These are phyloP conservation scores for Panicum hallii DNA, from an alignment of 202 grass and related monocot species.

Conservation along the genomic window DNA sequence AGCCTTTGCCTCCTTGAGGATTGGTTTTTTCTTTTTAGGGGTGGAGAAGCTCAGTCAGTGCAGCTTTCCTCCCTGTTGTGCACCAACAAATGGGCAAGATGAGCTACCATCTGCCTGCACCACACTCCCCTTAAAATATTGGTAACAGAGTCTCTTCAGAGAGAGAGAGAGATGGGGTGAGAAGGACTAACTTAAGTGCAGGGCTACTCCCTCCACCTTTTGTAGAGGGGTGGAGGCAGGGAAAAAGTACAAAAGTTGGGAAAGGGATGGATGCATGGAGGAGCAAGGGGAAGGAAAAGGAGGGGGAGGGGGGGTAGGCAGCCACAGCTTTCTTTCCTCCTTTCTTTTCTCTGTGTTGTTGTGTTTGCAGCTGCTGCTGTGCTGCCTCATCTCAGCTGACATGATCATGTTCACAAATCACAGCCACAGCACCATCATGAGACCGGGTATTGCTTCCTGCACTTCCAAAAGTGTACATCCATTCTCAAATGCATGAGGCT, in stretches of 20 bases:
- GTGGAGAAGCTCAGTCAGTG: slow-evolving; percentile 26
- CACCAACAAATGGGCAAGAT: slow-evolving; percentile 28
- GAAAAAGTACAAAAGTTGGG: slow-evolving; percentile 57
- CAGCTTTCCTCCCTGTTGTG: slow-evolving; percentile 26
- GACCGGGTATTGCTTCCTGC: slow-evolving; percentile 27
- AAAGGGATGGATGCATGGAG: slow-evolving; percentile 57
- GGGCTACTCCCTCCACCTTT: slow-evolving; percentile 45
- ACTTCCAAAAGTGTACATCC: background rate
- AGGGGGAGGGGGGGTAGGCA: background rate
- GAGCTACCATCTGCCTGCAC: background rate
- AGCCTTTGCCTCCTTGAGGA: slow-evolving; percentile 38
- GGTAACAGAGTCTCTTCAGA: background rate
- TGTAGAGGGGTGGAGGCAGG: slow-evolving; percentile 44
- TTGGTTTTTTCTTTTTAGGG: slow-evolving; percentile 43
- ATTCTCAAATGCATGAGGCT: background rate
- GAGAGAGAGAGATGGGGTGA: background rate
- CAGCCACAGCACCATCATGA: background rate
- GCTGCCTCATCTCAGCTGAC: slow-evolving; percentile 58
- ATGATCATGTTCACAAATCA: slow-evolving; percentile 43
- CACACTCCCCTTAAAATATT: slow-evolving; percentile 20
- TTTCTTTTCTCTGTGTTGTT: no score
- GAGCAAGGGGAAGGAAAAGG: background rate
- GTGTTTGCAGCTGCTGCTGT: background rate
- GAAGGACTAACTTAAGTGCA: slow-evolving; percentile 44
- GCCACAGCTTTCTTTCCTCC: background rate